These are phyloP conservation scores for Blastobotrys apis DNA, from an alignment of 1,139 yeast genomes.

Conservation along the genomic window DNA sequence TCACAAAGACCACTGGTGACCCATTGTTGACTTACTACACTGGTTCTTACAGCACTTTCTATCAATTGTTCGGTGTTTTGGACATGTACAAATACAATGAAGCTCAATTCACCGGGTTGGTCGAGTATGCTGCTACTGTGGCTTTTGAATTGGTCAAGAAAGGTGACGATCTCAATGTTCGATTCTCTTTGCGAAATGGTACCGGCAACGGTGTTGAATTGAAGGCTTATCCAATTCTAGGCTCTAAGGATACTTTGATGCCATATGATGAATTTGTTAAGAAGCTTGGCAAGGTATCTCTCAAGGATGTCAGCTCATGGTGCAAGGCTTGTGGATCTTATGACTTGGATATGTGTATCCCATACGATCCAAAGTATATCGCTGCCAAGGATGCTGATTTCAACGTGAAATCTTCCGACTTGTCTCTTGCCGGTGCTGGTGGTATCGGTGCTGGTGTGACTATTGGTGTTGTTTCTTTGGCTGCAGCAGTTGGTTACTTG, in stretches of 20 bases:
- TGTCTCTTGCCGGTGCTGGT: constrained; percentile 43
- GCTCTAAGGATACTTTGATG: constrained; percentile 30
- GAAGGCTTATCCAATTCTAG: constrained; percentile 38
- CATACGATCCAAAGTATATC: constrained; percentile 28
- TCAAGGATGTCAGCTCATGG: constrained; percentile 36
- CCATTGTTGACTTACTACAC: constrained; percentile 41
- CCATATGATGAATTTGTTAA: constrained; percentile 36
- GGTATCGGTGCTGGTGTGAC: constrained; percentile 51
- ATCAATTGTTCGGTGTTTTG: constrained; percentile 37
- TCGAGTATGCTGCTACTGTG: constrained; percentile 42
- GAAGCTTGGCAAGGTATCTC: constrained; percentile 29
- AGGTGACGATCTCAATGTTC: constrained; percentile 34
- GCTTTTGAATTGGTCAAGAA: constrained; percentile 40
- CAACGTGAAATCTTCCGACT: constrained; percentile 25
- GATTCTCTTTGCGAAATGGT: constrained; percentile 44
- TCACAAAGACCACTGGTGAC: constrained; percentile 33
- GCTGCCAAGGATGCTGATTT: constrained; percentile 25
- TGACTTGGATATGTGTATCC: constrained; percentile 32
- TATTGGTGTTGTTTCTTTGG: constrained; percentile 37
- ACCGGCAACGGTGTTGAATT: constrained; percentile 33
- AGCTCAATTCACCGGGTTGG: constrained; percentile 41
- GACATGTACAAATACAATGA: constrained; percentile 33
- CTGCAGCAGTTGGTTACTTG: constrained; percentile 19
- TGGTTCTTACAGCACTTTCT: constrained; percentile 43
- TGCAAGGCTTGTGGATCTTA: constrained; percentile 37